Evolutionary conservation across 352 stramenopile species (phyloP), one percentile per base, ranked within the genome.

Genomic region (Globisporangium solare): DNA sequence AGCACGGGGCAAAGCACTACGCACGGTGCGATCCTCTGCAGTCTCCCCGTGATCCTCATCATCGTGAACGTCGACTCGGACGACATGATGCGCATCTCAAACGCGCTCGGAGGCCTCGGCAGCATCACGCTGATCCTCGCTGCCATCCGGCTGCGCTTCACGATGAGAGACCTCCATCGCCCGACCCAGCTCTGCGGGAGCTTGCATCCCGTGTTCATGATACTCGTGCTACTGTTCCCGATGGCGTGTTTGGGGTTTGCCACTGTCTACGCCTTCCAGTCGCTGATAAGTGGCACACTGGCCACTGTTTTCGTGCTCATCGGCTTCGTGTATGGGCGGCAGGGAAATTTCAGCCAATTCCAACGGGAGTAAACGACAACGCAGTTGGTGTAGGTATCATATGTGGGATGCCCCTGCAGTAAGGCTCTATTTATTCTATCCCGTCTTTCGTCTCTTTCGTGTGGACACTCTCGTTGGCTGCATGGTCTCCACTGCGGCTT

Each of bases 51-150:
- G 47, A 79, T 83, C 48, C 68, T 87, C 18, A 73, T 85, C 3
- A 64, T 87, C 41, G 63, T 82, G 20, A 83, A 78, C 51, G 63
- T 79, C 22, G 70, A 79, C 50, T 71, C 65, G 24, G 57, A 73
- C 39, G 73, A 80, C 41, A 76, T 88, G 73, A 54, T 83, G 6
- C 56, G 67, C n/a, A 72, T 88, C 49, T 66, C 72, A 12, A 88
- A 86, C 57, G 68, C 73, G 6, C 61, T 86, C 27, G 62, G 64
- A 17, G 73, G 68, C 5, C 55, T 88, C 45, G 71, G 77, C 42
- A 72, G 49, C 20, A 69, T 82, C 51, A 50, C 63, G 32, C 61
- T 83, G 46, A 73, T 86, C 17, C 35, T 64, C 47, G 71, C 74
- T 10, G 63, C 68, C 2, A 66, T 83, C 13, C 65, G 63, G 2